Base-by-base conservation (phyloP, 345 rosid species). In the Sonneratia alba region DNA sequence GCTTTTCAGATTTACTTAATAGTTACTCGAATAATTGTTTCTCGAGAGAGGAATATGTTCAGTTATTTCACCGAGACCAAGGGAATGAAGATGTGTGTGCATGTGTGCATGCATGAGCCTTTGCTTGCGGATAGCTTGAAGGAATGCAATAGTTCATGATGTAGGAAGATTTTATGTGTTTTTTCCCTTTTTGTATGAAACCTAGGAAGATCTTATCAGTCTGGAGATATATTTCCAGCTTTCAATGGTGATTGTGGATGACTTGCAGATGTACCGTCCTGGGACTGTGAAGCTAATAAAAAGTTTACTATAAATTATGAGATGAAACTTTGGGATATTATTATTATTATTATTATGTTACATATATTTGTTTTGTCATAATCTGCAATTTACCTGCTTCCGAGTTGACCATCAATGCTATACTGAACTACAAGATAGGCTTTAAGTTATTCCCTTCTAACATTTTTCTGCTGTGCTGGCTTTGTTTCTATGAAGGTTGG, bases 401-500 rank as follows among this genome's bases (percentile, higher is more conserved):
- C 37, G 0, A 19, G 6, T 32, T 62, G 32, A 4, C 37, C 66
- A 37, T 11, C 16, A 61, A 62, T 62, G 18, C 16, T 12, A 34
- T 27, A 62, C 38, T 27, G 36, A 27, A 27, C 21, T 24, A 59
- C 24, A 59, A 62, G 66, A 34, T 36, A 6, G 48, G 18, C 45
- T 3, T 57, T 1, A 24, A 45, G 27, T 56, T 15, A 19, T 15
- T 70, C 53, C 45, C 47, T 57, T 37, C 10, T 40, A 18, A 42
- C 15, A 38, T 16, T 1, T 70, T 70, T 42, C 22, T 70, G 59
- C n/a, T 53, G 71, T 51, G 72, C 40, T 56, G 64, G n/a, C 3
- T 71, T 77, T 24, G 59, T 72, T 32, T 59, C 55, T 57, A 68
- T 45, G 84, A 85, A 91, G 98, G 95, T 94, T 79, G 98, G 98